A percentile compares a stretch with the other conserved stretches of the same genome.
Evolutionary conservation across 352 stramenopile species (phyloP).

Genomic region (Pythium vanterpoolii): DNA sequence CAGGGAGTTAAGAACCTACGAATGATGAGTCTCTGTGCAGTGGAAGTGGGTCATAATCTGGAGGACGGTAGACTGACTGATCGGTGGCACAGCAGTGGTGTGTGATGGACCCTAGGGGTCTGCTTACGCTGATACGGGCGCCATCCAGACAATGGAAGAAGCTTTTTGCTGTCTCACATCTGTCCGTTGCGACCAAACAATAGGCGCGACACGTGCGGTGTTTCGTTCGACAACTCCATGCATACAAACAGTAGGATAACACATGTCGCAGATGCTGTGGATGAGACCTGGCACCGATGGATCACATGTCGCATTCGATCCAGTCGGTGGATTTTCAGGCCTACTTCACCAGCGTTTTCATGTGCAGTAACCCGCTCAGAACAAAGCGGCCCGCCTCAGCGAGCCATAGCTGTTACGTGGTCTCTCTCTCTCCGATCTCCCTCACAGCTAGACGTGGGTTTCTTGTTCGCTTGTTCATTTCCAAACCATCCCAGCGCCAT

Average conservation of each 20-base stretch:
- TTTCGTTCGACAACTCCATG: not conserved
- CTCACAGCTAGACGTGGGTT: too few species aligned
- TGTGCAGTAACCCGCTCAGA: too few species aligned
- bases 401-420: too few species aligned
- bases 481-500: not conserved
- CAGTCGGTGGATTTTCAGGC: too few species aligned
- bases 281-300: not conserved
- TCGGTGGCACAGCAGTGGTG: not conserved
- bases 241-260: slow-evolving; percentile 8
- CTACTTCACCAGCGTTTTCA: too few species aligned
- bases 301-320: not conserved
- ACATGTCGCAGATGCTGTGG: slow-evolving; percentile 2
- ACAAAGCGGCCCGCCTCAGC: too few species aligned
- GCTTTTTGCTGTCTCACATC: too few species aligned
- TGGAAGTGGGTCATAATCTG: too few species aligned
- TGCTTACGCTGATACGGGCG: not conserved
- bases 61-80: too few species aligned
- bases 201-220: too few species aligned
- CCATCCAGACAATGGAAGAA: not conserved
- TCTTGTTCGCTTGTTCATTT: not conserved
- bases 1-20: not conserved
- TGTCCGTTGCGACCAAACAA: too few species aligned
- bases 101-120: not conserved
- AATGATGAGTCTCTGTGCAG: not conserved
- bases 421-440: not conserved